Evolutionary conservation across 257 asterid species (phyloP).

Genomic region (Solanum bukasovii): DNA sequence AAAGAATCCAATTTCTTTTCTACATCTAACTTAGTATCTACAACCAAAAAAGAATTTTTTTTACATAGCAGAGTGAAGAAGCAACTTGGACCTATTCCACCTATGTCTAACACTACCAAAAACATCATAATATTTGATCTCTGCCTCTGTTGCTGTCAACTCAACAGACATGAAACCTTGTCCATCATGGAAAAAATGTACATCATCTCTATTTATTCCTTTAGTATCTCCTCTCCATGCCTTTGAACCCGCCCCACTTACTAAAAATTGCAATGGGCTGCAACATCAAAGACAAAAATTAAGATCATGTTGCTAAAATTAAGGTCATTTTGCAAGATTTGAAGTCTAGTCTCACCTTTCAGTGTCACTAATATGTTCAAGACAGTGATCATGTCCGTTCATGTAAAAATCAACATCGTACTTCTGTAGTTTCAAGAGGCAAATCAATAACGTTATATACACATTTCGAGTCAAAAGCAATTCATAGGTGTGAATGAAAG

Average conservation of each 20-base stretch:
- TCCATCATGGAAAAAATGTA: slow-evolving; percentile 62
- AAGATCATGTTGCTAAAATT: background rate
- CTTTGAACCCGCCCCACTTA: slow-evolving; percentile 89
- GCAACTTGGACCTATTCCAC: slow-evolving; percentile 50
- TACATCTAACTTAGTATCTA: background rate
- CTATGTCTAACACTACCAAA: slow-evolving; percentile 42
- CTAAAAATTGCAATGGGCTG: slow-evolving; percentile 63
- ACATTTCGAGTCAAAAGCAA: background rate
- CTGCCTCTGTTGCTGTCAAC: slow-evolving; percentile 24
- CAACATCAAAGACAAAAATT: background rate
- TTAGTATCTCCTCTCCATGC: slow-evolving; percentile 86
- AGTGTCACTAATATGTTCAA: slow-evolving; percentile 50
- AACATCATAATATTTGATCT: slow-evolving; percentile 53
- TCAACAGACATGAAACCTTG: slow-evolving; percentile 83
- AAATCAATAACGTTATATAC: background rate
- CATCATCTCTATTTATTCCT: slow-evolving; percentile 8
- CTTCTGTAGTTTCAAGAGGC: slow-evolving; percentile 24
- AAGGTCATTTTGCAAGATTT: background rate
- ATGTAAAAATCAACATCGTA: slow-evolving; percentile 55
- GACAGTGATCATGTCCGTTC: slow-evolving; percentile 89
- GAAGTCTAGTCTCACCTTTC: slow-evolving; percentile 26
- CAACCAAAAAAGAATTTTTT: background rate
- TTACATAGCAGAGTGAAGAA: slow-evolving; percentile 32
- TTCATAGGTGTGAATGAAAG: background rate
- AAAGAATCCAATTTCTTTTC: background rate